A percentile compares a stretch with the other conserved stretches of the same genome.
These are phyloP conservation scores for Neckera pumila DNA, from an alignment of 225 moss, liverwort and hornwort genomes.

Conservation along the genomic window DNA sequence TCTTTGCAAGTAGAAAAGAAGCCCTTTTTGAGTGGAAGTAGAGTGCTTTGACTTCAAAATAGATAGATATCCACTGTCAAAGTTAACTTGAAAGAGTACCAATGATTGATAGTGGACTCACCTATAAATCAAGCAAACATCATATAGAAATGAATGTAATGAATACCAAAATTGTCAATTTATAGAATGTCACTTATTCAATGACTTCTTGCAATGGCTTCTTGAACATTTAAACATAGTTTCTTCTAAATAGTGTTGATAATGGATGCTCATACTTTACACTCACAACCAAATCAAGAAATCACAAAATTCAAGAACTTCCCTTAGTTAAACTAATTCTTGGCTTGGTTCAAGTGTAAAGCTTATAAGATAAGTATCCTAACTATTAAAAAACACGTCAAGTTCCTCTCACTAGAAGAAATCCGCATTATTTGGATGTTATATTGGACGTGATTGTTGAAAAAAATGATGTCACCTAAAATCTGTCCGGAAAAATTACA, in stretches of 20 bases:
- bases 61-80: not conserved
- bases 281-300: fast-evolving
- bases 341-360: fast-evolving
- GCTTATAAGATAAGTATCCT: not conserved
- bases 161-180: fast-evolving
- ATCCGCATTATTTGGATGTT: no score
- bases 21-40: not conserved
- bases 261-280: not conserved
- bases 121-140: not conserved
- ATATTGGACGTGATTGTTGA: no score
- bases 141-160: not conserved
- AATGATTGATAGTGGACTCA: not conserved
- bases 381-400: not conserved
- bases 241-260: not conserved
- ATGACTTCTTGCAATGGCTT: not conserved
- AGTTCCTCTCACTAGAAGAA: no score
- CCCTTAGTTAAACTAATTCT: fast-evolving
- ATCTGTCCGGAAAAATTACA: no score
- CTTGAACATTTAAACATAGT: not conserved
- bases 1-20: not conserved
- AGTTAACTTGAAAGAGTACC: not conserved
- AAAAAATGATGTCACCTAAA: no score
- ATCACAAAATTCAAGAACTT: not conserved
- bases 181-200: not conserved
- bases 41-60: not conserved